Evolutionary conservation across 495 filamentous ascomycete genomes (phyloP).

Genomic region (Neurospora pannonica): DNA sequence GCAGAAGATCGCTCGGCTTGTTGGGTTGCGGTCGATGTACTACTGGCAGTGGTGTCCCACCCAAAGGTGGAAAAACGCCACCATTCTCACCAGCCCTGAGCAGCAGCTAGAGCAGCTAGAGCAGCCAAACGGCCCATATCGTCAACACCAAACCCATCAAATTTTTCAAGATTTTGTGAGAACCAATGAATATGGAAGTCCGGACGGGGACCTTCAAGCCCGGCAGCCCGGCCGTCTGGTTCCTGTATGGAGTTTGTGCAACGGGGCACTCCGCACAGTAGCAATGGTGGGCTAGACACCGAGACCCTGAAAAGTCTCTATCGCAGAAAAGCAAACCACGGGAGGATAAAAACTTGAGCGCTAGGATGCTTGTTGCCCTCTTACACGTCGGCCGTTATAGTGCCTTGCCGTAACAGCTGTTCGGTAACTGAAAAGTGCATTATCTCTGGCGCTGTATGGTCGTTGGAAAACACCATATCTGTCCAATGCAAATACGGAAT

Average conservation of each 20-base stretch:
- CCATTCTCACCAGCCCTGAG: neutral
- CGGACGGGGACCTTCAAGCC: neutral
- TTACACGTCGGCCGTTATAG: neutral
- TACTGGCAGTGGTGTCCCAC: neutral
- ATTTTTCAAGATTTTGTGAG: neutral
- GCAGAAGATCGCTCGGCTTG: neutral
- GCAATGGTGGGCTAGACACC: neutral
- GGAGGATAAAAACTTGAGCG: neutral
- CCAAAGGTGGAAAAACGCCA: neutral
- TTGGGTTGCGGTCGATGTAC: neutral
- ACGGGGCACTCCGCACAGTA: neutral
- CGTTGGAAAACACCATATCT: neutral
- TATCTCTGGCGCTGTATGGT: neutral
- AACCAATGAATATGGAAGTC: neutral
- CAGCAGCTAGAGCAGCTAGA: neutral
- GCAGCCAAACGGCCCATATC: neutral
- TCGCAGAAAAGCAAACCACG: neutral
- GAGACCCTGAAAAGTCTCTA: neutral
- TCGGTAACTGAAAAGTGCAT: neutral
- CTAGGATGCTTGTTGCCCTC: neutral
- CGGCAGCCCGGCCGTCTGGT: neutral
- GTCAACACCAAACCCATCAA: neutral
- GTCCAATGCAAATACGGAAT: neutral
- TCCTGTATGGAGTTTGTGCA: neutral
- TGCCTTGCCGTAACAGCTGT: neutral